Conservation (phyloP, 1,139 yeast genomes). For the Yamadazyma atmosphaerica region DNA sequence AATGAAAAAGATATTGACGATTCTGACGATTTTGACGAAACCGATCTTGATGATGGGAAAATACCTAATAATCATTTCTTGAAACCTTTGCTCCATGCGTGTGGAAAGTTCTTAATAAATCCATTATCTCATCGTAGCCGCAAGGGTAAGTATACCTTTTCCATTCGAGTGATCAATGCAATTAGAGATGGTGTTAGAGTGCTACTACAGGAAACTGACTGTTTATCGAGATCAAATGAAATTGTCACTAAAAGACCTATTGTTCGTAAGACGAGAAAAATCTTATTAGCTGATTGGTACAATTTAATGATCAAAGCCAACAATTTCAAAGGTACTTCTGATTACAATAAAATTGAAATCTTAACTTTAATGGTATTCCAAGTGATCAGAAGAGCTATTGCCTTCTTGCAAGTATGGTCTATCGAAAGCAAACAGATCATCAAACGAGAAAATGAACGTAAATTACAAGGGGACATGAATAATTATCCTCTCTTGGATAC, state of each 20-base stretch:
- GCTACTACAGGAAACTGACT: conserved; percentile 73
- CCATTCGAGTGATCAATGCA: conserved; percentile 41
- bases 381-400: conserved; percentile 69
- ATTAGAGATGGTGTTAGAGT: conserved; percentile 83
- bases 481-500: conserved; percentile 43
- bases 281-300: conserved; percentile 87
- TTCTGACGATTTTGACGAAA: conserved; percentile 20
- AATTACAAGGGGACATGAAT: conserved; percentile 39
- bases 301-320: conserved; percentile 84
- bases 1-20: conserved; percentile 18
- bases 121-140: conserved; percentile 56
- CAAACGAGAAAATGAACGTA: conserved; percentile 36
- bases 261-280: conserved; percentile 74
- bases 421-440: conserved; percentile 50
- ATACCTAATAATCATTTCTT: conserved; percentile 48
- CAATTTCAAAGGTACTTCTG: conserved; percentile 73
- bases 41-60: conserved; percentile 20
- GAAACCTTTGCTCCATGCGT: conserved; percentile 65
- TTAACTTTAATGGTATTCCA: conserved; percentile 73
- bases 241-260: conserved; percentile 70
- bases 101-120: conserved; percentile 72
- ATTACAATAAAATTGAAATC: conserved; percentile 63
- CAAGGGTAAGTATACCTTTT: conserved; percentile 44
- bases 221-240: conserved; percentile 80
- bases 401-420: conserved; percentile 76